These are phyloP conservation scores for Gynostemma pentaphyllum DNA, from an alignment of 306 rosid species.

Conservation along the genomic window DNA sequence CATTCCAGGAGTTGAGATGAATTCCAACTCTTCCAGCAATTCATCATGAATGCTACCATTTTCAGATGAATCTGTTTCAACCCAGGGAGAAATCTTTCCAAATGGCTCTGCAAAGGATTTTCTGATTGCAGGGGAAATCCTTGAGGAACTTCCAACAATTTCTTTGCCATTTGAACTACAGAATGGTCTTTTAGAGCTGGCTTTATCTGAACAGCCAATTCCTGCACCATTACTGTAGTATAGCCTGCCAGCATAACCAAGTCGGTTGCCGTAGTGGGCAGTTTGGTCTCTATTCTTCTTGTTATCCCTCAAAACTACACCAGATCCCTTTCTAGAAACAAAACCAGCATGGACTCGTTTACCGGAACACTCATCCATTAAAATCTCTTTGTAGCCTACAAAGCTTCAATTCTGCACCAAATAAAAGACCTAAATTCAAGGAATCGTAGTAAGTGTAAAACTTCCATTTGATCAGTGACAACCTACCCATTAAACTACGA, in stretches of 20 bases:
- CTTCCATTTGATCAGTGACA: neutral
- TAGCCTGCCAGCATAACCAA: constrained; percentile 65
- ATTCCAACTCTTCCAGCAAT: constrained; percentile 1
- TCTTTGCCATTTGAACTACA: constrained; percentile 8
- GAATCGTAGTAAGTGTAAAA: neutral
- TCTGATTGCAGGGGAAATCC: constrained; percentile 1
- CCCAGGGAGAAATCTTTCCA: constrained; percentile 4
- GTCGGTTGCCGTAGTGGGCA: constrained; percentile 61
- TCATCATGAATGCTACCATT: constrained; percentile 7
- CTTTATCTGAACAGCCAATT: constrained; percentile 39
- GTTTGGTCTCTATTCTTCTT: constrained; percentile 49
- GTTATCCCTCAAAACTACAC: constrained; percentile 54
- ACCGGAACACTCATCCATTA: constrained; percentile 80
- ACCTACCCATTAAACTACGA: neutral
- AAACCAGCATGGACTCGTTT: constrained; percentile 54
- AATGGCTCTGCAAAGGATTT: constrained; percentile 3
- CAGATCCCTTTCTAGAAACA: constrained; percentile 56
- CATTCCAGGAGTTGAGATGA: constrained; percentile 4
- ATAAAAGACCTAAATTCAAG: neutral
- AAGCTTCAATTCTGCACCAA: neutral
- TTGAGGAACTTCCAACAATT: constrained; percentile 7
- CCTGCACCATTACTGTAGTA: constrained; percentile 47
- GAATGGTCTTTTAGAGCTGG: constrained; percentile 41
- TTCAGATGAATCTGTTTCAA: constrained; percentile 8
- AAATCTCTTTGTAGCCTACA: constrained; percentile 1